Conservation (phyloP, 495 filamentous ascomycete species). For the Aspergillus olivimuriae region DNA sequence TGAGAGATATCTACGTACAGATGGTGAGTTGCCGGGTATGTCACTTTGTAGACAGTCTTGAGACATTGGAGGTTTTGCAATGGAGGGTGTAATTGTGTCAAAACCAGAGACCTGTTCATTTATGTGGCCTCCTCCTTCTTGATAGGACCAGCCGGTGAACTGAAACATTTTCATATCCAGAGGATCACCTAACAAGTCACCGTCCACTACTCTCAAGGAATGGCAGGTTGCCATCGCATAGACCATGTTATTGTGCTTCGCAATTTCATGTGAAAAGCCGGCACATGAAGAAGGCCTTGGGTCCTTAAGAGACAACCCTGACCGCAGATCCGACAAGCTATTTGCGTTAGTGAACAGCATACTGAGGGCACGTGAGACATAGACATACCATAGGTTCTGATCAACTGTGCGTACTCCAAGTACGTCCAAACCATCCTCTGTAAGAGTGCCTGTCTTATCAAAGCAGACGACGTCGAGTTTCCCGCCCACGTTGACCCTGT, state of each 20-base stretch:
- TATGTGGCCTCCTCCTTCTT: slow-evolving; percentile 61
- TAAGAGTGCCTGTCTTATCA: slow-evolving; percentile 97
- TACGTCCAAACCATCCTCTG: slow-evolving; percentile 94
- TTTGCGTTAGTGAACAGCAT: too few relatives aligned
- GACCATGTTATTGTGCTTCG: slow-evolving; percentile 62
- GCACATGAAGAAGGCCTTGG: slow-evolving; percentile 46
- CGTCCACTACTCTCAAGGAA: slow-evolving; percentile 79
- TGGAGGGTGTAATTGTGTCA: slow-evolving; percentile 65
- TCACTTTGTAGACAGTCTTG: neutral
- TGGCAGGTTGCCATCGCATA: slow-evolving; percentile 98
- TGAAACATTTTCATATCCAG: slow-evolving; percentile 99
- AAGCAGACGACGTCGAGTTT: slow-evolving; percentile 97
- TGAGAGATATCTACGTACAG: too few relatives aligned
- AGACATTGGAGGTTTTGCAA: slow-evolving; percentile 68
- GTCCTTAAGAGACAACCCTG: slow-evolving; percentile 45
- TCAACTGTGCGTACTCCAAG: slow-evolving; percentile 77
- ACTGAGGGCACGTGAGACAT: too few relatives aligned
- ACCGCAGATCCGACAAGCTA: slow-evolving; percentile 57
- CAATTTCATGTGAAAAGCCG: slow-evolving; percentile 52
- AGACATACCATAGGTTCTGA: slow-evolving; percentile 41
- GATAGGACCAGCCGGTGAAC: slow-evolving; percentile 88
- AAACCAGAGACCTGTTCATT: slow-evolving; percentile 54
- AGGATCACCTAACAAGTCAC: slow-evolving; percentile 86
- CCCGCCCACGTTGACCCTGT: slow-evolving; percentile 84
- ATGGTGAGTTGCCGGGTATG: slow-evolving; percentile 19